phyloP scores from a whole-genome alignment of 163 green algal species.

The Trebouxia gelatinosa region DNA sequence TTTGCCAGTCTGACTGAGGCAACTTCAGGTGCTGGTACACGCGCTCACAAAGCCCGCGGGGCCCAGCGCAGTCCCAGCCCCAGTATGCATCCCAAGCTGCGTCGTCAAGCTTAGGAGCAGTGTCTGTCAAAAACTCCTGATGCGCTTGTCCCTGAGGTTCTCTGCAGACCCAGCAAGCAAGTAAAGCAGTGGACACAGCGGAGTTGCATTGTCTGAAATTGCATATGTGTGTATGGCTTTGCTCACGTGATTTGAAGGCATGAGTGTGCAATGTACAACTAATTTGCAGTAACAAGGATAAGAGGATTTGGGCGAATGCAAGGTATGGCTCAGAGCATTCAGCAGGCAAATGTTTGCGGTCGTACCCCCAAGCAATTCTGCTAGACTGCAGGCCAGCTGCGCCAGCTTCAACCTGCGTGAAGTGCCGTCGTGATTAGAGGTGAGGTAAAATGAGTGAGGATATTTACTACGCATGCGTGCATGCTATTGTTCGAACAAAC shows the following conservation, averaged over 20 bases:
- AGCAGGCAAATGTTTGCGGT: too few relatives aligned
- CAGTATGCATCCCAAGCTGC: conserved; percentile 62
- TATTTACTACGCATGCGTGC: not conserved
- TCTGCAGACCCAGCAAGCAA: not conserved
- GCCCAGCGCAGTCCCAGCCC: conserved; percentile 62
- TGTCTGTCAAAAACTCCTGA: conserved; percentile 4
- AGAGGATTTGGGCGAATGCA: not conserved
- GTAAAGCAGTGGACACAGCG: not conserved
- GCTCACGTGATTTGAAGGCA: not conserved
- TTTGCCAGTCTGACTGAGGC: conserved; percentile 42
- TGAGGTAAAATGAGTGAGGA: not conserved
- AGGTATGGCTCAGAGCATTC: not conserved
- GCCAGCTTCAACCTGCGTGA: conserved; percentile 51
- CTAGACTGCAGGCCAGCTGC: conserved; percentile 35
- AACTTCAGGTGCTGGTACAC: conserved; percentile 51
- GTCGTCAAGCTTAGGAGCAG: conserved; percentile 15
- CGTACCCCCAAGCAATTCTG: conserved; percentile 33
- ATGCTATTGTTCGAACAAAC: not conserved
- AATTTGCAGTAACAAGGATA: not conserved
- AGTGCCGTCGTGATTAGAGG: too few relatives aligned
- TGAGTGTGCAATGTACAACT: not conserved
- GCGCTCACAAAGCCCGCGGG: conserved; percentile 50
- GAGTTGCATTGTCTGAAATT: not conserved
- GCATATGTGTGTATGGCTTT: not conserved
- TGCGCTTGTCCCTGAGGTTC: not conserved